phyloP scores from a whole-genome alignment of 177 flowering plant genomes.

The Vitis hybrid region DNA sequence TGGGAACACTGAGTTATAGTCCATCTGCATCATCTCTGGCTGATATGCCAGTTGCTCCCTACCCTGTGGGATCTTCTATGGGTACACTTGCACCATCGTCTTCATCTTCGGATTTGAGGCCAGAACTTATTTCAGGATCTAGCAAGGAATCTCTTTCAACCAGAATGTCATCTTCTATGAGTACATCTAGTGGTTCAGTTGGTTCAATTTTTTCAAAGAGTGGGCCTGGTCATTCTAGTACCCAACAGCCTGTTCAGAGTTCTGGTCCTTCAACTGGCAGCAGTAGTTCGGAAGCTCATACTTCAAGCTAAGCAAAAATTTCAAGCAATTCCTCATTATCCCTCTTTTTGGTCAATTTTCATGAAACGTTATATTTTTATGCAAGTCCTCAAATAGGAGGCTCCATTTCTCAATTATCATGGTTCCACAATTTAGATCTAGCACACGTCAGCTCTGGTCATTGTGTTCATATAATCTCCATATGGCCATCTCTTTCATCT shows the following conservation, averaged over 20 bases:
- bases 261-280: slow-evolving; percentile 40
- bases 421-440: slow-evolving; percentile 36
- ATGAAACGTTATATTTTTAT: slow-evolving; percentile 14
- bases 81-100: slow-evolving; percentile 87
- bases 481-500: slow-evolving; percentile 33
- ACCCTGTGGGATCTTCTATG: slow-evolving; percentile 75
- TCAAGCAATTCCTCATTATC: slow-evolving; percentile 10
- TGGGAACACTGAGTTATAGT: slow-evolving; percentile 74
- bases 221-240: slow-evolving; percentile 34
- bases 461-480: slow-evolving; percentile 38
- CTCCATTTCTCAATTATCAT: slow-evolving; percentile 21
- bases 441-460: slow-evolving; percentile 22
- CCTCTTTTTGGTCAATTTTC: slow-evolving; percentile 24
- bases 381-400: slow-evolving; percentile 21
- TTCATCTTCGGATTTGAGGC: slow-evolving; percentile 76
- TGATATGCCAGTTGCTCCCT: slow-evolving; percentile 93
- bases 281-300: slow-evolving; percentile 32
- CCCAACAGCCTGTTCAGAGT: slow-evolving; percentile 40
- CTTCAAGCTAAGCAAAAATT: slow-evolving; percentile 30
- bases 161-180: slow-evolving; percentile 56
- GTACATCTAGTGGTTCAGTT: slow-evolving; percentile 55
- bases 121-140: slow-evolving; percentile 50
- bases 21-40: slow-evolving; percentile 95
- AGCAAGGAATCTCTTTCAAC: slow-evolving; percentile 46
- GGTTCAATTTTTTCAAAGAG: slow-evolving; percentile 60